phyloP scores from a whole-genome alignment of 202 grass and related monocot genomes.

The Schoenoplectus tabernaemontani region DNA sequence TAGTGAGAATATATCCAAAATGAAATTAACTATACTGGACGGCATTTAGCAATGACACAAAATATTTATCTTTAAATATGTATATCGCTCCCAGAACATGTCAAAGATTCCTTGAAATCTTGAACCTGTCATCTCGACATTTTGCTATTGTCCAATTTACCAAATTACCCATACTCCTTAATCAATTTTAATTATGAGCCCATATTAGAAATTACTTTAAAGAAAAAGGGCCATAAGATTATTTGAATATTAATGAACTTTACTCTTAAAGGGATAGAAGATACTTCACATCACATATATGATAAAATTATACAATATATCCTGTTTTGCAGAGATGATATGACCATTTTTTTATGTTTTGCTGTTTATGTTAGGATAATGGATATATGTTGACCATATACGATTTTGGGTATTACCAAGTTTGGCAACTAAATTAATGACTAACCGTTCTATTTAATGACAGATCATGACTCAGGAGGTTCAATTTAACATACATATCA shows the following conservation, averaged over 20 bases:
- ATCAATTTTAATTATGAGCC: too few species aligned
- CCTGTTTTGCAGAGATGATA: not conserved
- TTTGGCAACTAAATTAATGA: constrained; percentile 12
- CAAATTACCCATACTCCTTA: too few species aligned
- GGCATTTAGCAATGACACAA: too few species aligned
- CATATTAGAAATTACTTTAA: not conserved
- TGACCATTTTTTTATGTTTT: not conserved
- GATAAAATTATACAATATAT: not conserved
- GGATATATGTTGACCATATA: not conserved
- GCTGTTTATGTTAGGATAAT: not conserved
- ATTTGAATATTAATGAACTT: not conserved
- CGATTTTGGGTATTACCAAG: not conserved
- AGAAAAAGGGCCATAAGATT: not conserved
- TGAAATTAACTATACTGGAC: too few species aligned
- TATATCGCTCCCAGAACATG: too few species aligned
- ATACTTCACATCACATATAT: not conserved
- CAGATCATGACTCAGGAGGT: not conserved
- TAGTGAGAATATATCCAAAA: too few species aligned
- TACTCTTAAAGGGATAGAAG: not conserved
- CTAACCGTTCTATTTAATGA: constrained; percentile 6
- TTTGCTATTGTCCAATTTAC: not conserved
- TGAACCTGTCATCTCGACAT: not conserved
- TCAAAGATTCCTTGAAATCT: not conserved
- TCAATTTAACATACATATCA: not conserved
- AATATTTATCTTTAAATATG: too few species aligned